phyloP scores from a whole-genome alignment of 2,329 filamentous ascomycete genomes.

The Diaporthe eres region DNA sequence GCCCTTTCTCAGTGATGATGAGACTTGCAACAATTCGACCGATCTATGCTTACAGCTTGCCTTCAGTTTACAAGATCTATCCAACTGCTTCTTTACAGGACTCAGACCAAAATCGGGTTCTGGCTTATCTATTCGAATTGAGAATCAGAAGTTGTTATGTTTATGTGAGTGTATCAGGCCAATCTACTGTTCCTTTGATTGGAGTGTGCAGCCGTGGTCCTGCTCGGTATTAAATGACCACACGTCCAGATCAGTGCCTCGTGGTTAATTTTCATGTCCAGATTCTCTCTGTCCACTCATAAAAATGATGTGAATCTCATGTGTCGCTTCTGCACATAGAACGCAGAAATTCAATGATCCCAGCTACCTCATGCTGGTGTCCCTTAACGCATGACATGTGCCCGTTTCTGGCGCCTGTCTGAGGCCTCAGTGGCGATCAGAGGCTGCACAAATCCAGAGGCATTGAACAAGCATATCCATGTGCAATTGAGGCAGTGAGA shows the following conservation, averaged over 20 bases:
- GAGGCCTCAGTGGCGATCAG: constrained; percentile 29
- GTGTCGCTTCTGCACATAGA: too few relatives aligned
- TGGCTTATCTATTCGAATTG: background rate
- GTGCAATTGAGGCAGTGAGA: constrained; percentile 7
- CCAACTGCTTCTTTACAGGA: background rate
- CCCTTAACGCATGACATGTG: background rate
- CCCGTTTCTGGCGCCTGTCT: background rate
- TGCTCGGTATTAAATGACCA: background rate
- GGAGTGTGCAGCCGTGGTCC: background rate
- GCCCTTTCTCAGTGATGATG: too few relatives aligned
- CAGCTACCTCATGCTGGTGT: background rate
- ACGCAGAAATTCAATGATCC: too few relatives aligned
- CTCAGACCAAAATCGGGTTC: background rate
- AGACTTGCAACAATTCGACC: background rate
- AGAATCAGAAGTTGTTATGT: background rate
- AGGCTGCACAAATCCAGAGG: constrained; percentile 21
- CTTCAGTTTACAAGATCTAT: background rate
- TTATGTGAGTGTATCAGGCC: too few relatives aligned
- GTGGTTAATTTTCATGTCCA: background rate
- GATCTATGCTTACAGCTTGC: background rate
- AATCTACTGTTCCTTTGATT: background rate
- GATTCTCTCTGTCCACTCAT: background rate
- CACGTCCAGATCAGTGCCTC: background rate
- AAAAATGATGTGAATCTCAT: background rate
- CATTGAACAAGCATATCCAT: background rate